Evolutionary conservation across 495 filamentous ascomycete species (phyloP).

Genomic region (Podospora pseudocomata): DNA sequence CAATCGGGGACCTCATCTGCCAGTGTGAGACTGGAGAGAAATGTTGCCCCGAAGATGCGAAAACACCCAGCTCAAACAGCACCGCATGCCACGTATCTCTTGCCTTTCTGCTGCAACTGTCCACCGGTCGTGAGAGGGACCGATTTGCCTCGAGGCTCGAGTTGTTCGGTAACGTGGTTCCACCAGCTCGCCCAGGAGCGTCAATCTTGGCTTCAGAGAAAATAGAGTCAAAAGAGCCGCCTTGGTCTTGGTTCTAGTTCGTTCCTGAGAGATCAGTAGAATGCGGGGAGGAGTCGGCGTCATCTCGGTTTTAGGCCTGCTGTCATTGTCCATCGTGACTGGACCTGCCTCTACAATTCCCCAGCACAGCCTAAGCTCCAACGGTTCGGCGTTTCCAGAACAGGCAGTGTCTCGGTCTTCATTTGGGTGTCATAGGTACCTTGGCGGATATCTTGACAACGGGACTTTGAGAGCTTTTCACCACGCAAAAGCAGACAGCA

Average conservation of each 20-base stretch:
- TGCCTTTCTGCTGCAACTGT: background rate
- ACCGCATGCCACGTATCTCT: background rate
- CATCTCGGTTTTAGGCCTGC: background rate
- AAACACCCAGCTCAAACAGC: too few species aligned
- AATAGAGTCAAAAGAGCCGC: background rate
- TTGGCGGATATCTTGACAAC: background rate
- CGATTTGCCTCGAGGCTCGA: background rate
- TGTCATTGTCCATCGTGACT: background rate
- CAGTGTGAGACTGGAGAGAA: too few species aligned
- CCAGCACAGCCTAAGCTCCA: conserved; percentile 3
- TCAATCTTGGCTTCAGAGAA: background rate
- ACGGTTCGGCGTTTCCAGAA: background rate
- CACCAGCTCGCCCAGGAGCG: background rate
- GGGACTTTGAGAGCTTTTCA: background rate
- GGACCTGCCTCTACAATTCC: background rate
- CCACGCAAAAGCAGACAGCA: too few species aligned
- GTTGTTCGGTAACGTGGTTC: background rate
- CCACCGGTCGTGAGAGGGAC: background rate
- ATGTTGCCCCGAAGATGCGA: too few species aligned
- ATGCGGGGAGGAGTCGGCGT: background rate
- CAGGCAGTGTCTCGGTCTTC: background rate
- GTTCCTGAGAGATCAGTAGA: background rate
- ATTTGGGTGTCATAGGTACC: conserved; percentile 9
- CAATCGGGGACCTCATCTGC: too few species aligned
- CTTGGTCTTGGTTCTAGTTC: background rate